Percentiles rank a stretch among this genome's conserved stretches.
phyloP scores from a whole-genome alignment of 176 grass and related monocot species.

The Lolium perenne region DNA sequence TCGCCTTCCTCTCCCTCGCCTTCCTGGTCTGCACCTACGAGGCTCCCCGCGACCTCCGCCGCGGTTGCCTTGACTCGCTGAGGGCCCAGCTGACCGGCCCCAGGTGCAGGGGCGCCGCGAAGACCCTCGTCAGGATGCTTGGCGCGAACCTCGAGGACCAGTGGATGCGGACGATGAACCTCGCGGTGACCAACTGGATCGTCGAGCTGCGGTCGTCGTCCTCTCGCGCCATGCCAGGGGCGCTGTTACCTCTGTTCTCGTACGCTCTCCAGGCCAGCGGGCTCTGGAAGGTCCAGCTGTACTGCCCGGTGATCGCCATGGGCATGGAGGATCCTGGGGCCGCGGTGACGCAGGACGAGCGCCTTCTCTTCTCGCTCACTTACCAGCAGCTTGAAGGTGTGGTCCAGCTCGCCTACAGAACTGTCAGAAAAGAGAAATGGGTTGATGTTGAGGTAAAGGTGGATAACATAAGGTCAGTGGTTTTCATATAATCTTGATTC shows the following conservation, averaged over 20 bases:
- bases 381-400: slow-evolving; percentile 94
- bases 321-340: slow-evolving; percentile 62
- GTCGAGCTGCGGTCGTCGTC: slow-evolving; percentile 60
- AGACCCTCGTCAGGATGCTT: slow-evolving; percentile 63
- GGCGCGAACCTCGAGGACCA: slow-evolving; percentile 83
- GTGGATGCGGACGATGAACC: slow-evolving; percentile 86
- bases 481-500: slow-evolving; percentile 45
- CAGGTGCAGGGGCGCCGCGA: slow-evolving; percentile 63
- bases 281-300: slow-evolving; percentile 93
- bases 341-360: slow-evolving; percentile 69
- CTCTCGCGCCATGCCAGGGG: slow-evolving; percentile 33
- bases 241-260: slow-evolving; percentile 59
- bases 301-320: slow-evolving; percentile 87
- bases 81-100: slow-evolving; percentile 63
- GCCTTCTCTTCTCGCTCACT: slow-evolving; percentile 73
- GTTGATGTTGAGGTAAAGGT: slow-evolving; percentile 83
- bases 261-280: slow-evolving; percentile 68
- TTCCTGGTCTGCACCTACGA: slow-evolving; percentile 90
- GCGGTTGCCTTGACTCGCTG: slow-evolving; percentile 62
- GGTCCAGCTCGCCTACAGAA: slow-evolving; percentile 81
- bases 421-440: slow-evolving; percentile 60
- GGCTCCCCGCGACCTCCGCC: slow-evolving; percentile 67
- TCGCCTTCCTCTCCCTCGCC: slow-evolving; percentile 76
- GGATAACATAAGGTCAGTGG: slow-evolving; percentile 87
- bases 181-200: slow-evolving; percentile 86